Conservation (phyloP, 306 rosid species). For the Abrus precatorius region DNA sequence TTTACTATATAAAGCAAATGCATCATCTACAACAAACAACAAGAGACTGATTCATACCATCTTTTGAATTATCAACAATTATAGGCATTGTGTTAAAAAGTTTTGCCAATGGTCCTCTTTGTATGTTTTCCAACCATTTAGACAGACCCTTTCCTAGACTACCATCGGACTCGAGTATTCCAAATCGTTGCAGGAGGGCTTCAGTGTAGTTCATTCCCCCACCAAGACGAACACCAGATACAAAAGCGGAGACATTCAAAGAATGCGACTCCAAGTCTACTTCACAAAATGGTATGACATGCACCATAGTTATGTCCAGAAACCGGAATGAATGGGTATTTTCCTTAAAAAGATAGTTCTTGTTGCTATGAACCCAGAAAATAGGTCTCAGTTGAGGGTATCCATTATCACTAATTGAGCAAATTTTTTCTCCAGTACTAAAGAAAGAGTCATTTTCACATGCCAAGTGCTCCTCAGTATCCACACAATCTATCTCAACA, state of each 20-base stretch:
- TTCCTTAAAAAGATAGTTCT: constrained; percentile 51
- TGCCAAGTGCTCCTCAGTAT: constrained; percentile 60
- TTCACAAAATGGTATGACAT: constrained; percentile 80
- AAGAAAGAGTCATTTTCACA: constrained; percentile 51
- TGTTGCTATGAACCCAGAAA: constrained; percentile 79
- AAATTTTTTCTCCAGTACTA: constrained; percentile 58
- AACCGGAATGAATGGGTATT: constrained; percentile 64
- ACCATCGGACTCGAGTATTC: constrained; percentile 93
- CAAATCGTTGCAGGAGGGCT: constrained; percentile 84
- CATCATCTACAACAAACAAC: constrained; percentile 37
- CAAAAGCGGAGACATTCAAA: constrained; percentile 79
- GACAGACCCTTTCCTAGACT: constrained; percentile 82
- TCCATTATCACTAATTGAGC: constrained; percentile 59
- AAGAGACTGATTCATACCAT: constrained; percentile 62
- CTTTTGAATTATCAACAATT: constrained; percentile 53
- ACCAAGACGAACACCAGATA: constrained; percentile 88
- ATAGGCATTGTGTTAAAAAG: constrained; percentile 68
- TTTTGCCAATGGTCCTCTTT: constrained; percentile 78
- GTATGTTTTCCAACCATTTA: constrained; percentile 79
- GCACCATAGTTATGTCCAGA: constrained; percentile 65
- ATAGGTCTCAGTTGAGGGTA: constrained; percentile 79
- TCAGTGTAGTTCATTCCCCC: constrained; percentile 98
- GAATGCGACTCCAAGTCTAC: constrained; percentile 76
- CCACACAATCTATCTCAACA: constrained; percentile 76
- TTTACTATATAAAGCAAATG: constrained; percentile 27